These are phyloP conservation scores for Phytopythium vexans DNA, from an alignment of 352 stramenopile species.

Conservation along the genomic window DNA sequence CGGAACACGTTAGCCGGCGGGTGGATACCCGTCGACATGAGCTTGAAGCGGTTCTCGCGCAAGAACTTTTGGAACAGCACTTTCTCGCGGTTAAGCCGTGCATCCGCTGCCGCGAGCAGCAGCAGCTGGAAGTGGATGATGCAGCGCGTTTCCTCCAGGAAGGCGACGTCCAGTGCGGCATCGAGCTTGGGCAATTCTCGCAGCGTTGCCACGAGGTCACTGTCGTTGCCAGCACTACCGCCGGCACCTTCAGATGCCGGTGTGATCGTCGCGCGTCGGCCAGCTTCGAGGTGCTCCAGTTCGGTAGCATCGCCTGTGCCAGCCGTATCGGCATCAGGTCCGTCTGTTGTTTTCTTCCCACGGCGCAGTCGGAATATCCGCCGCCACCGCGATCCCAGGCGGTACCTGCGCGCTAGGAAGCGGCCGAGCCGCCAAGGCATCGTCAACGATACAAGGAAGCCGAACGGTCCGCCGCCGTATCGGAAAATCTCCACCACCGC, in stretches of 20 bases:
- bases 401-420: slow-evolving; percentile 55
- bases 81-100: slow-evolving; percentile 83
- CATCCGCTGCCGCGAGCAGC: slow-evolving; percentile 85
- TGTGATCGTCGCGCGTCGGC: too few relatives aligned
- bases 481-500: slow-evolving; percentile 42
- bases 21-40: slow-evolving; percentile 91
- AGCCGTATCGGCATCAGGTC: slow-evolving; percentile 1
- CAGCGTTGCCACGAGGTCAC: slow-evolving; percentile 63
- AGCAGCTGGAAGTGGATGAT: slow-evolving; percentile 92
- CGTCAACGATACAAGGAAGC: slow-evolving; percentile 61
- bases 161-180: slow-evolving; percentile 69
- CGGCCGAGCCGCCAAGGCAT: slow-evolving; percentile 37
- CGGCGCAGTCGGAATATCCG: slow-evolving; percentile 11
- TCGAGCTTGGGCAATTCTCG: slow-evolving; percentile 68
- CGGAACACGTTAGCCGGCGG: slow-evolving; percentile 89
- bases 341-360: slow-evolving; percentile 4
- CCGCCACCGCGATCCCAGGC: slow-evolving; percentile 9
- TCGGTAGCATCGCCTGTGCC: slow-evolving; percentile 1
- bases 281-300: slow-evolving; percentile 4
- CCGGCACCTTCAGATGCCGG: too few relatives aligned
- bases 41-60: slow-evolving; percentile 92
- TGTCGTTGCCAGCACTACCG: slow-evolving; percentile 6
- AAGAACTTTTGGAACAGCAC: slow-evolving; percentile 94
- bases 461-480: slow-evolving; percentile 47
- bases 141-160: slow-evolving; percentile 88